These are phyloP conservation scores for Hypericum androsaemum DNA, from an alignment of 345 rosid genomes.

Conservation along the genomic window DNA sequence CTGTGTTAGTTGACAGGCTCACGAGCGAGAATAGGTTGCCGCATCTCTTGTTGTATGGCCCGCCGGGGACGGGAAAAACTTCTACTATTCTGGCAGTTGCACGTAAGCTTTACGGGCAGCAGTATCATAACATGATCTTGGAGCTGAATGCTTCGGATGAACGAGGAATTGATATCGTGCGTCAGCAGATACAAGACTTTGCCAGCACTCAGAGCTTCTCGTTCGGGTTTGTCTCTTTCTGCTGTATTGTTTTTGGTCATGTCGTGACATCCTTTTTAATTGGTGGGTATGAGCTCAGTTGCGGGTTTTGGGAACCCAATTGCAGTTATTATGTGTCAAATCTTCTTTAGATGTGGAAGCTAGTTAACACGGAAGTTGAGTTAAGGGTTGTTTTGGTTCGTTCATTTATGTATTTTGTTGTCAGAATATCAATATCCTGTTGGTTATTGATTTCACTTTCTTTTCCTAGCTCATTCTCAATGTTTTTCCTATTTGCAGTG, in stretches of 20 bases:
- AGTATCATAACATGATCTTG: slow-evolving; percentile 84
- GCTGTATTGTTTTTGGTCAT: background rate
- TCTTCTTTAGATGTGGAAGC: no score
- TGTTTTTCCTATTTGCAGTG: slow-evolving; percentile 28
- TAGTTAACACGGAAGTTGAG: no score
- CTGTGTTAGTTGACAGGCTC: slow-evolving; percentile 68
- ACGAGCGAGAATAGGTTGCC: slow-evolving; percentile 92
- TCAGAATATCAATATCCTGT: slow-evolving; percentile 1
- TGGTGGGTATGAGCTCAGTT: background rate
- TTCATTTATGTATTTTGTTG: no score
- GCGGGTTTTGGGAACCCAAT: no score
- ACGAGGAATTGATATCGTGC: slow-evolving; percentile 88
- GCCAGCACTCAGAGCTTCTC: slow-evolving; percentile 99
- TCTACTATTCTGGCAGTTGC: slow-evolving; percentile 97
- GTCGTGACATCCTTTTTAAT: background rate
- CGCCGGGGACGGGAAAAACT: slow-evolving; percentile 98
- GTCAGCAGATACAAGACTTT: slow-evolving; percentile 92
- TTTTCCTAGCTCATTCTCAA: background rate
- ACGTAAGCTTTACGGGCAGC: slow-evolving; percentile 79
- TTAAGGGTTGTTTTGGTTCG: no score
- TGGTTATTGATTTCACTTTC: background rate
- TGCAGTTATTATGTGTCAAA: no score
- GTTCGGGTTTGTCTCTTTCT: slow-evolving; percentile 31
- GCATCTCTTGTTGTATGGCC: slow-evolving; percentile 85
- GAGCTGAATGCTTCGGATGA: slow-evolving; percentile 97